Evolutionary conservation across 768 basidiomycete species (phyloP).

Genomic region (Mycena polygramma): DNA sequence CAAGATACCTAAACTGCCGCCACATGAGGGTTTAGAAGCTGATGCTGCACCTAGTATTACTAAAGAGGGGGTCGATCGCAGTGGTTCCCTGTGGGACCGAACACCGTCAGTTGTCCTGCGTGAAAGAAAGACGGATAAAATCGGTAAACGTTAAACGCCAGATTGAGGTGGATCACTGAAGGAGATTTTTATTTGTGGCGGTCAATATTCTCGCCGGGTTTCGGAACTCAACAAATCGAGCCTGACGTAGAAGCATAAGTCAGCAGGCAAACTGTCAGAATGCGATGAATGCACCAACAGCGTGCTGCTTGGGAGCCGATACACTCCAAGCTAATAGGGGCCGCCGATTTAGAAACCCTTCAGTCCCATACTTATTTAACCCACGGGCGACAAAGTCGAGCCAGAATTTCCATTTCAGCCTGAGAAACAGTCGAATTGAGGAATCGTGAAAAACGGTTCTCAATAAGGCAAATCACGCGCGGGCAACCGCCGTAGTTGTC

Average conservation of each 20-base stretch:
- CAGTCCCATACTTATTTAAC: no score
- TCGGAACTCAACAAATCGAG: neutral
- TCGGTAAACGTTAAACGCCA: neutral
- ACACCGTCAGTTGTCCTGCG: neutral
- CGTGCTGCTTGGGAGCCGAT: neutral
- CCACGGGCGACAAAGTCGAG: no score
- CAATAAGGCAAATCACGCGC: no score
- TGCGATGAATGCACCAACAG: neutral
- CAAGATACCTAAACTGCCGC: constrained; percentile 29
- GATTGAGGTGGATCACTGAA: no score
- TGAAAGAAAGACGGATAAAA: neutral
- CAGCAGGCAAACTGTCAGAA: neutral
- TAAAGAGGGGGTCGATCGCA: constrained; percentile 1
- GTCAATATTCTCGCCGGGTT: no score
- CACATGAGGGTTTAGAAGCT: constrained; percentile 25
- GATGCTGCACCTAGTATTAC: constrained; percentile 8
- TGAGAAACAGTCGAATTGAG: no score
- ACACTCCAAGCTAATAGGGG: neutral
- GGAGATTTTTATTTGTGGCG: no score
- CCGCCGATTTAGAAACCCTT: no score
- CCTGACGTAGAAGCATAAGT: neutral
- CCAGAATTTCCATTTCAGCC: no score
- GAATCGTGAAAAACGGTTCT: no score
- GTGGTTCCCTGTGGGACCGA: neutral
- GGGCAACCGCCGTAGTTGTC: no score